Percentiles rank a stretch among this genome's conserved stretches.
Evolutionary conservation across 768 basidiomycete species (phyloP).

Genomic region (Rhizopogon roseolus): DNA sequence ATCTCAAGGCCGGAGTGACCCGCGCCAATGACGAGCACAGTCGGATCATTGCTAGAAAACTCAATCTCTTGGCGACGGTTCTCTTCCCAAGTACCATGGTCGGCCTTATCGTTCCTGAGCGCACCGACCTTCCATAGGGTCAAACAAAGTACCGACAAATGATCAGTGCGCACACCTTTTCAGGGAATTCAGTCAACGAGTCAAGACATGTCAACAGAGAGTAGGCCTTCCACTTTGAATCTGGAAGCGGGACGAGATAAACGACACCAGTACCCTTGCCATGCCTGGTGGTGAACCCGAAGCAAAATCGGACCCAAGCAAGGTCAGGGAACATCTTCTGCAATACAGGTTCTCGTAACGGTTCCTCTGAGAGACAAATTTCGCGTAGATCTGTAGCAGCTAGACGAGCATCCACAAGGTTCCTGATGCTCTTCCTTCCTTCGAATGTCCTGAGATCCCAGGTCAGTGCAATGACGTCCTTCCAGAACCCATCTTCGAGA

Average conservation of each 20-base stretch:
- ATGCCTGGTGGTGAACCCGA: constrained; percentile 47
- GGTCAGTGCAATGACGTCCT: constrained; percentile 49
- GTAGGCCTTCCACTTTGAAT: constrained; percentile 53
- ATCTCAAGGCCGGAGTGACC: constrained; percentile 65
- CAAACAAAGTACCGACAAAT: not conserved
- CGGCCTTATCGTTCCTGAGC: constrained; percentile 35
- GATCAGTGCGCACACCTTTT: constrained; percentile 26
- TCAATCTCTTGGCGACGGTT: constrained; percentile 36
- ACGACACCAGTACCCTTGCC: constrained; percentile 51
- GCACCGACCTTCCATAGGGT: constrained; percentile 27
- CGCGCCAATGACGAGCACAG: constrained; percentile 60
- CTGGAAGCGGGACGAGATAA: constrained; percentile 44
- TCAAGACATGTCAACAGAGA: constrained; percentile 57
- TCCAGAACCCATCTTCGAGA: constrained; percentile 37
- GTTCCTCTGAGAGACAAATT: too few relatives aligned
- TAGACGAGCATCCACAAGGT: constrained; percentile 37
- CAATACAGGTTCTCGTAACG: constrained; percentile 27
- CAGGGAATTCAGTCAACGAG: constrained; percentile 50
- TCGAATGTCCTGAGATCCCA: constrained; percentile 50
- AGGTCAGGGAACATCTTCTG: constrained; percentile 47
- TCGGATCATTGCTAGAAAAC: constrained; percentile 46
- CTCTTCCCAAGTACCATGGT: constrained; percentile 54
- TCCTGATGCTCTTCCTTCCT: constrained; percentile 31
- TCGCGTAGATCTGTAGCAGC: too few relatives aligned
- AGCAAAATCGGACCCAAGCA: constrained; percentile 48